Base-by-base conservation (phyloP, 2,329 filamentous ascomycete genomes). In the Metarhizium album region DNA sequence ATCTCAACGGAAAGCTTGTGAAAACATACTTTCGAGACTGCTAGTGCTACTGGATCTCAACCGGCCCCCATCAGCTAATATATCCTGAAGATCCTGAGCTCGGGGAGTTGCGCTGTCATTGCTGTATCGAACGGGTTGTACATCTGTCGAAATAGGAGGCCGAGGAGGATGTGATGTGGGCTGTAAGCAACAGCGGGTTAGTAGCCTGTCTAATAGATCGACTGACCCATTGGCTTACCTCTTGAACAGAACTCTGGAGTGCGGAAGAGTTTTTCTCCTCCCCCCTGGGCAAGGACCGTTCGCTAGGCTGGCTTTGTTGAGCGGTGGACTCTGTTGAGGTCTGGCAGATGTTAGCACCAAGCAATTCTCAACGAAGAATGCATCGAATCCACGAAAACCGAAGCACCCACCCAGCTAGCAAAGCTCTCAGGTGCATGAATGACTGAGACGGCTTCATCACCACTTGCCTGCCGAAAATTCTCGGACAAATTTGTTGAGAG, bases 401-500 rank as follows among this genome's bases (percentile, higher is more conserved):
- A 51, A 31, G 18, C 42, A 64, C 79, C 63, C 66, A 93, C 87
- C 79, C 93, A 95, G 58, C 80, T 80, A 51, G 81, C 78, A 67
- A 93, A 96, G 54, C 85, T 87, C 56, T 88, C 77, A 0, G 90
- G 90, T 16, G 87, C 88, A 73, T 95, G 90, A 58, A 96, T 95
- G 50, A 95, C 90, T 1, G 90, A 96, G 49, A 88, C 78, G 23
- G 89, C 84, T 58, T 90, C 88, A 57, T 95, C 88, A 54, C 82
- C 83, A 23, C 78, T 77, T 49, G 71, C 70, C 48, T 76, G 74
- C 63, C 82, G 71, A 64, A 84, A 60, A 53, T 74, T 70, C 42
- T 80, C 78, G 2, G 79, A 69, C 9, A 84, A 60, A 54, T 75
- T 78, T 4, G 81, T 84, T 48, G 70, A 72, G 16, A 82, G 66